phyloP scores from a whole-genome alignment of 257 asterid genomes.

The Cynanchum wilfordii region DNA sequence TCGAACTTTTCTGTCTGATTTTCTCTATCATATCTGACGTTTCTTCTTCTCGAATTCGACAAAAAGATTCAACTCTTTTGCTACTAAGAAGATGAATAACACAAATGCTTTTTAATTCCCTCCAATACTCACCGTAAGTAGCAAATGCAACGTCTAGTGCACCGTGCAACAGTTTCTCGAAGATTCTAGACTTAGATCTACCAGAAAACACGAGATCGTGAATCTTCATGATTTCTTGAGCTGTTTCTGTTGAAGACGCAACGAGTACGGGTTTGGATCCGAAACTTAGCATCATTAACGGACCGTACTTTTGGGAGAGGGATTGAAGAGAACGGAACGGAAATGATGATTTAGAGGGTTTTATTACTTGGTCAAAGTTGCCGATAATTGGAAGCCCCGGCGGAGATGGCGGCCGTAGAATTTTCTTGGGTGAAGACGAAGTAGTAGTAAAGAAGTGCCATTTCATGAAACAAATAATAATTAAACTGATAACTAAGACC shows the following conservation, averaged over 20 bases:
- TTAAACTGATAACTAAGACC: no score
- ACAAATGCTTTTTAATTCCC: slow-evolving; percentile 31
- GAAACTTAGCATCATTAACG: slow-evolving; percentile 37
- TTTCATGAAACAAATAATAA: not conserved
- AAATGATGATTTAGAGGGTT: no score
- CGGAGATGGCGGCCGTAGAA: slow-evolving; percentile 37
- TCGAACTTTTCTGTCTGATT: slow-evolving; percentile 10
- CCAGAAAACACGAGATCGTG: slow-evolving; percentile 19
- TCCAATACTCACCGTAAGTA: slow-evolving; percentile 45
- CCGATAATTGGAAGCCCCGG: slow-evolving; percentile 40
- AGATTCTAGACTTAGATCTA: slow-evolving; percentile 30
- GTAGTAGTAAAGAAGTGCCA: not conserved
- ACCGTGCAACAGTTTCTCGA: slow-evolving; percentile 19
- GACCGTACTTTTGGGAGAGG: slow-evolving; percentile 33
- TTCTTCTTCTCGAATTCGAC: slow-evolving; percentile 34
- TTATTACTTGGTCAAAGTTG: slow-evolving; percentile 37
- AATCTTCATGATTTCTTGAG: no score
- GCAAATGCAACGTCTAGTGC: slow-evolving; percentile 26
- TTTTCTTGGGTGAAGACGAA: slow-evolving; percentile 5
- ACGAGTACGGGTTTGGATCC: slow-evolving; percentile 32
- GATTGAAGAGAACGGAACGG: slow-evolving; percentile 40
- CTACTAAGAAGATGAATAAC: slow-evolving; percentile 43
- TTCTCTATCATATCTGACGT: slow-evolving; percentile 33
- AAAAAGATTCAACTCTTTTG: slow-evolving; percentile 38
- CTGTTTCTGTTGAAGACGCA: slow-evolving; percentile 29